phyloP scores from a whole-genome alignment of 768 basidiomycete genomes.

The Lactarius psammicola region DNA sequence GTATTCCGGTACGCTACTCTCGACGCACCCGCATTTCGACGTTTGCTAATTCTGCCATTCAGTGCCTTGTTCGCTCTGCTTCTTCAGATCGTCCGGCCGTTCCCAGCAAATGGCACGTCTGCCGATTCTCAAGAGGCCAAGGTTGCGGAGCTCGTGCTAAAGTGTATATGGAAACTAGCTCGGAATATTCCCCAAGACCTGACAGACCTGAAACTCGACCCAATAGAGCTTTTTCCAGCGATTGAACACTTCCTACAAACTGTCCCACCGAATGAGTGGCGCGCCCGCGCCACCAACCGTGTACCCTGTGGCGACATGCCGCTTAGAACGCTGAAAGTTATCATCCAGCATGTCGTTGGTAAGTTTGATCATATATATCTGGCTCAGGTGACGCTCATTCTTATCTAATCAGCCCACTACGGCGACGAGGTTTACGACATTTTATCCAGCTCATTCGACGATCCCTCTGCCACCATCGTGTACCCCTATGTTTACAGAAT shows the following conservation, averaged over 20 bases:
- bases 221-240: conserved; percentile 85
- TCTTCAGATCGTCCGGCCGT: conserved; percentile 79
- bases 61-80: conserved; percentile 81
- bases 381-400: conserved; percentile 26
- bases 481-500: conserved; percentile 95
- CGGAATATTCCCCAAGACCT: conserved; percentile 93
- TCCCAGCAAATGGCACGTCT: conserved; percentile 69
- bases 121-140: conserved; percentile 79
- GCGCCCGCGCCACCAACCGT: conserved; percentile 83
- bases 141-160: conserved; percentile 88
- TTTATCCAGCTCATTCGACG: conserved; percentile 86
- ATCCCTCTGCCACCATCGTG: conserved; percentile 95
- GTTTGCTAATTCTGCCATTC: conserved; percentile 10
- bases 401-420: conserved; percentile 57
- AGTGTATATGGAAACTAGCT: conserved; percentile 98
- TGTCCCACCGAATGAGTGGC: conserved; percentile 95
- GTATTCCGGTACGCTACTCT: conserved; percentile 71
- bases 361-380: conserved; percentile 38
- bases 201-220: conserved; percentile 72
- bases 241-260: conserved; percentile 94
- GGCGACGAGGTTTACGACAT: conserved; percentile 90
- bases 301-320: conserved; percentile 99
- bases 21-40: background rate
- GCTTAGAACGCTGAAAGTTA: conserved; percentile 93
- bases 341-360: conserved; percentile 97